Conservation (phyloP, 495 filamentous ascomycete species). For the Daldinia loculata region DNA sequence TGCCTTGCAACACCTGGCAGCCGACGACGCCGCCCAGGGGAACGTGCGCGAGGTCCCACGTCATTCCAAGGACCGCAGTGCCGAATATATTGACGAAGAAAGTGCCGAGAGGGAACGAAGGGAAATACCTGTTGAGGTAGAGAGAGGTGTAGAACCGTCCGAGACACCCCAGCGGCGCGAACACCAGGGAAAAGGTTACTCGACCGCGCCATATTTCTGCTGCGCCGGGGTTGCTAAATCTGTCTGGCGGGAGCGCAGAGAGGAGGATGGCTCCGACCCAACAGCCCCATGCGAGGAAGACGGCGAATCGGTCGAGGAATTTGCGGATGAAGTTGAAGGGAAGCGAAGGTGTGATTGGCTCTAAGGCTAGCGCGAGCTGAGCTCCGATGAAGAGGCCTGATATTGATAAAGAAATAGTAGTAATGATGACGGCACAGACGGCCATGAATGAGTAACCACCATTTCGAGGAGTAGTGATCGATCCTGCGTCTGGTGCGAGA, state of each 20-base stretch:
- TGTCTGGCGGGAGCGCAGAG: conserved; percentile 76
- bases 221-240: conserved; percentile 49
- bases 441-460: conserved; percentile 87
- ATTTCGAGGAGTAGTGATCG: conserved; percentile 59
- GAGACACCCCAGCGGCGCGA: conserved; percentile 85
- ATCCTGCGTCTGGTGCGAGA: conserved; percentile 36
- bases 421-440: conserved; percentile 71
- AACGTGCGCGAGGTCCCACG: conserved; percentile 76
- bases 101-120: conserved; percentile 86
- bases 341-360: conserved; percentile 64
- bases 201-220: conserved; percentile 74
- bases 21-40: conserved; percentile 62
- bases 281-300: conserved; percentile 70
- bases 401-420: conserved; percentile 73
- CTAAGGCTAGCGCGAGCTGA: conserved; percentile 75
- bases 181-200: conserved; percentile 79
- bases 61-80: conserved; percentile 69
- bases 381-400: conserved; percentile 75
- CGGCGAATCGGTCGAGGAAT: conserved; percentile 68
- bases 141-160: conserved; percentile 76
- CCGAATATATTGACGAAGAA: conserved; percentile 86
- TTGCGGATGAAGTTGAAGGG: conserved; percentile 64
- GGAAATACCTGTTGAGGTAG: conserved; percentile 69
- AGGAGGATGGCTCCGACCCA: conserved; percentile 86
- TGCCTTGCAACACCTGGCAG: conserved; percentile 83